phyloP scores from a whole-genome alignment of 768 basidiomycete species.

The Mycena capillaripes region DNA sequence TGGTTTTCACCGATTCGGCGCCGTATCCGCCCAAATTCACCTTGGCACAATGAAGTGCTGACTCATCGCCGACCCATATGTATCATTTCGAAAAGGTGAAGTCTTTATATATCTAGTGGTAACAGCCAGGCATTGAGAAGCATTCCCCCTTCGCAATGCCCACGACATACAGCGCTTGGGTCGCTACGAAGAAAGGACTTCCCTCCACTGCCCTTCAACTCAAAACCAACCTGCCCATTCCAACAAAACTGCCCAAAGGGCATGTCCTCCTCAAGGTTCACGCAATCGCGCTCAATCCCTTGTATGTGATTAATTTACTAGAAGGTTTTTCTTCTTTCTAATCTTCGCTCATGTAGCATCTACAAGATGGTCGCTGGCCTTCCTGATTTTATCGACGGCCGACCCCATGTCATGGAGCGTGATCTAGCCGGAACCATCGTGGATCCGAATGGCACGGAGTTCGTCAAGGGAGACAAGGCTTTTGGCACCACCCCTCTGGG shows the following conservation, averaged over 20 bases:
- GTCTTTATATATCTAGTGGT: too few relatives aligned
- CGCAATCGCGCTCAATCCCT: conserved; percentile 76
- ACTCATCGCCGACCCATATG: too few relatives aligned
- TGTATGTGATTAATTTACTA: conserved; percentile 54
- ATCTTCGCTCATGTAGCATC: conserved; percentile 56
- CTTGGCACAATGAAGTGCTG: too few relatives aligned
- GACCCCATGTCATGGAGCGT: conserved; percentile 68
- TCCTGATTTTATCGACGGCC: conserved; percentile 60
- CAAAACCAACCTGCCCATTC: conserved; percentile 36
- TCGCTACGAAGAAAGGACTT: background rate
- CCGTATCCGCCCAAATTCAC: too few relatives aligned
- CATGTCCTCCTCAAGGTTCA: conserved; percentile 65
- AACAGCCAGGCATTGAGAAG: too few relatives aligned
- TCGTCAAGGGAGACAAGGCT: conserved; percentile 72
- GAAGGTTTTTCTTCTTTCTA: background rate
- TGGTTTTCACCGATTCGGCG: too few relatives aligned
- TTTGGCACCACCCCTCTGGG: conserved; percentile 59
- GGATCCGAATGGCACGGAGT: conserved; percentile 64
- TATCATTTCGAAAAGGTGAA: too few relatives aligned
- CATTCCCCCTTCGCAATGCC: too few relatives aligned
- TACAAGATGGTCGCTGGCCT: conserved; percentile 67
- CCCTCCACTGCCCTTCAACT: conserved; percentile 24
- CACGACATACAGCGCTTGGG: conserved; percentile 26
- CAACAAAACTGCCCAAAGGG: conserved; percentile 48
- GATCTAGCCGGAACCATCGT: conserved; percentile 77